phyloP scores from a whole-genome alignment of 345 rosid species.

The Fremontodendron californicum region DNA sequence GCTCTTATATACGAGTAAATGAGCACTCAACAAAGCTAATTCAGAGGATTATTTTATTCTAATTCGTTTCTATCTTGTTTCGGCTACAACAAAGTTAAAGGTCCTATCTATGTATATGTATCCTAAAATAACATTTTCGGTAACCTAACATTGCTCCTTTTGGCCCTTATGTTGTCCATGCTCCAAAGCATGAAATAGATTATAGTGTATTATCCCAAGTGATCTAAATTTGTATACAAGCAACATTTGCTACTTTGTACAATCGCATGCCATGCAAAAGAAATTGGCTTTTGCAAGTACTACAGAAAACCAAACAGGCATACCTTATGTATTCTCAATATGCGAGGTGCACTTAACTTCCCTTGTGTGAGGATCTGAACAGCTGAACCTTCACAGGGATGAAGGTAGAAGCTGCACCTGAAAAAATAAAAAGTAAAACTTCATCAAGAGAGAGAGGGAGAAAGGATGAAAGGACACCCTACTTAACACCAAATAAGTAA shows the following conservation, averaged over 20 bases:
- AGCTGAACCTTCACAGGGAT: conserved; percentile 85
- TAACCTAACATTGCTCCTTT: background rate
- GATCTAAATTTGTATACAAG: background rate
- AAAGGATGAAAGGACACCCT: background rate
- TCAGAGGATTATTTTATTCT: background rate
- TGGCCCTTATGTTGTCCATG: background rate
- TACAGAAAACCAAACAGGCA: conserved; percentile 13
- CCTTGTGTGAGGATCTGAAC: conserved; percentile 89
- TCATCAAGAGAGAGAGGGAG: background rate
- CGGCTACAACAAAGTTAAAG: conserved; percentile 3
- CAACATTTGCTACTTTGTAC: background rate
- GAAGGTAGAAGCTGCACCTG: conserved; percentile 98
- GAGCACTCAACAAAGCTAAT: background rate
- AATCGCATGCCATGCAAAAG: background rate
- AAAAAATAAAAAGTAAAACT: conserved; percentile 14
- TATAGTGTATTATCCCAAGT: background rate
- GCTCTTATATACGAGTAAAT: background rate
- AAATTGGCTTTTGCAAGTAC: background rate
- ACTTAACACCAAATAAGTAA: background rate
- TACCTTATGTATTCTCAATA: conserved; percentile 95
- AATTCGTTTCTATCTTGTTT: background rate
- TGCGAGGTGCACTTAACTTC: conserved; percentile 96
- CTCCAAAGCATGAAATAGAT: background rate
- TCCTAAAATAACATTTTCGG: background rate
- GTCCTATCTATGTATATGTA: background rate